A percentile compares a stretch with the other conserved stretches of the same genome.
phyloP scores from a whole-genome alignment of 2,329 filamentous ascomycete genomes.

The Raffaelea ambrosiae region DNA sequence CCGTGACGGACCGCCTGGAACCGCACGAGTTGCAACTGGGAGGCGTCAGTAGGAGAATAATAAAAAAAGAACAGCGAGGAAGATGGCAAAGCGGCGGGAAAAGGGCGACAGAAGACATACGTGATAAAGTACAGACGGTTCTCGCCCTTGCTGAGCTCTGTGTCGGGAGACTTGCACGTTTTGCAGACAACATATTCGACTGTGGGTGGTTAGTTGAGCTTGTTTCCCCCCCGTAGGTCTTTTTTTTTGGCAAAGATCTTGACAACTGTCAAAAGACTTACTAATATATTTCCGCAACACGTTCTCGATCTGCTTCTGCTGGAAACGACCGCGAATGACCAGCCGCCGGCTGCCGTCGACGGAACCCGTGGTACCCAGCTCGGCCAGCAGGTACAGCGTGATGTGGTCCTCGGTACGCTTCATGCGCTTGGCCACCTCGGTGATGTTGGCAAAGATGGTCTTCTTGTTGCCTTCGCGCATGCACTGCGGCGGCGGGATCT shows the following conservation, averaged over 20 bases:
- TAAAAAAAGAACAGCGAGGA: constrained; percentile 1
- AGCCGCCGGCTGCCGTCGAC: constrained; percentile 87
- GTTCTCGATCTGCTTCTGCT: constrained; percentile 99
- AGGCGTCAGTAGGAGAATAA: background rate
- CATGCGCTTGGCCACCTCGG: constrained; percentile 98
- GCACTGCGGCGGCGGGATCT: constrained; percentile 97
- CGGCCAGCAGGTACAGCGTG: constrained; percentile 92
- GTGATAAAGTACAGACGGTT: constrained; percentile 99
- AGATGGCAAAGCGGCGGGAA: background rate
- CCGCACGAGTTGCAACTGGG: constrained; percentile 40
- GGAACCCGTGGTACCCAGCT: constrained; percentile 93
- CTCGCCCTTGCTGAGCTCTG: constrained; percentile 96
- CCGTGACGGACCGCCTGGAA: constrained; percentile 79
- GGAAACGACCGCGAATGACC: constrained; percentile 94
- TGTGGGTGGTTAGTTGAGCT: constrained; percentile 31
- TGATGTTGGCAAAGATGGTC: constrained; percentile 98
- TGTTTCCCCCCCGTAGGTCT: too few relatives aligned
- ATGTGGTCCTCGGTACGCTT: constrained; percentile 98
- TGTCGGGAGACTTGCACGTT: constrained; percentile 91
- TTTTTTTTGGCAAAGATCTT: too few relatives aligned
- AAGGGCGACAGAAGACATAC: constrained; percentile 10
- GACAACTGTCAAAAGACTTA: background rate
- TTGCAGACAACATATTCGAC: constrained; percentile 98
- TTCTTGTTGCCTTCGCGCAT: constrained; percentile 99
- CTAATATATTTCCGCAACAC: constrained; percentile 89